Percentiles rank a stretch among this genome's conserved stretches.
phyloP scores from a whole-genome alignment of 768 basidiomycete genomes.

The Collybia mongolica region DNA sequence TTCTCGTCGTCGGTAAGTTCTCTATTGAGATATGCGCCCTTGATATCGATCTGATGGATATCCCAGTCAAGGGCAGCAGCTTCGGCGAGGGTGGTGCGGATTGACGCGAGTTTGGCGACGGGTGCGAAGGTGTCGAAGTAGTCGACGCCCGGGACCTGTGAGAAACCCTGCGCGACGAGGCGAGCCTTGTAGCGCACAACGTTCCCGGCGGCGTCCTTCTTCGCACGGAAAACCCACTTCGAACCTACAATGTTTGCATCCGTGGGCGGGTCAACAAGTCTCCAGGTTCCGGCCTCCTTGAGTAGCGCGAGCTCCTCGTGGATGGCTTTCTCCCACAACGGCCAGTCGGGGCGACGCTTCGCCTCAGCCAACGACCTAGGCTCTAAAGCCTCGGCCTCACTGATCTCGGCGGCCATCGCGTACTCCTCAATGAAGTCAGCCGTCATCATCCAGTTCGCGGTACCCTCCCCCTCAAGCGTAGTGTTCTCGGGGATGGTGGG shows the following conservation, averaged over 20 bases:
- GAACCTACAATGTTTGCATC: conserved; percentile 21
- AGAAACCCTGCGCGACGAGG: conserved; percentile 11
- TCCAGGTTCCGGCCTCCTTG: conserved; percentile 23
- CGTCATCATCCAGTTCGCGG: conserved; percentile 6
- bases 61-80: conserved; percentile 22
- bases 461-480: conserved; percentile 7
- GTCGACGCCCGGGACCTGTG: conserved; percentile 14
- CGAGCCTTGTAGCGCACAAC: conserved; percentile 23
- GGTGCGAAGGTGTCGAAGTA: conserved; percentile 15
- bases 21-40: conserved; percentile 32
- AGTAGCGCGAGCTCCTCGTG: conserved; percentile 25
- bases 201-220: conserved; percentile 34
- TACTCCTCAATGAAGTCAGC: conserved; percentile 9
- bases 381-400: conserved; percentile 14
- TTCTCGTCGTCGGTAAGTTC: conserved; percentile 24
- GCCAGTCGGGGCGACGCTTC: conserved; percentile 11
- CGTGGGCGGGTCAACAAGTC: conserved; percentile 19
- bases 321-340: conserved; percentile 24
- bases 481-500: conserved; percentile 1
- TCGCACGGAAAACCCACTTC: conserved; percentile 32
- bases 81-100: neutral
- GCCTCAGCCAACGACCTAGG: conserved; percentile 15
- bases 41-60: conserved; percentile 33
- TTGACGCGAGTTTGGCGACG: conserved; percentile 5
- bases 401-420: conserved; percentile 8